These are phyloP conservation scores for Corymbia maculata DNA, from an alignment of 345 rosid species.

Conservation along the genomic window DNA sequence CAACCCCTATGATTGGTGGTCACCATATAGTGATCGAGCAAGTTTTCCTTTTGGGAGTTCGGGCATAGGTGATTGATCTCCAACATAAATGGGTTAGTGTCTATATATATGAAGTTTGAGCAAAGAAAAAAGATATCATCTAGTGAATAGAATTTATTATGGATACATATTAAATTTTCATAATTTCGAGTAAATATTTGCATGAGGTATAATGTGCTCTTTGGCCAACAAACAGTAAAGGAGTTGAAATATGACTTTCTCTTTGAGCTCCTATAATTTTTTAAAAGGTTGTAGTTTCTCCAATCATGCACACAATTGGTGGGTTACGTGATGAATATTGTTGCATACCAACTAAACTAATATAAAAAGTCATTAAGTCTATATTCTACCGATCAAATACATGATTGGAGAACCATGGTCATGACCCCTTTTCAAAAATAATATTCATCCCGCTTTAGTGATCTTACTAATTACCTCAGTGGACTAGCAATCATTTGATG, in stretches of 20 bases:
- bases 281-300: neutral
- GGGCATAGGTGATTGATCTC: neutral
- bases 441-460: neutral
- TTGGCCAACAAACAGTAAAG: neutral
- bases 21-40: too few relatives aligned
- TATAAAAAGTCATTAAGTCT: neutral
- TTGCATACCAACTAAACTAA: neutral
- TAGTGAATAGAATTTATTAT: neutral
- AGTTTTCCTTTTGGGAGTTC: too few relatives aligned
- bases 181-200: neutral
- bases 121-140: neutral
- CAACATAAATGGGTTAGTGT: neutral
- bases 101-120: neutral
- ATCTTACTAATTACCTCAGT: neutral
- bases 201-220: neutral
- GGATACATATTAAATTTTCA: neutral
- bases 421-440: neutral
- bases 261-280: neutral
- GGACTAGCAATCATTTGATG: neutral
- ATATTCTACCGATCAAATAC: neutral
- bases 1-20: too few relatives aligned
- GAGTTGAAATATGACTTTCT: neutral
- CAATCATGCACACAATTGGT: neutral
- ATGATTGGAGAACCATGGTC: neutral
- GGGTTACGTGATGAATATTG: neutral